Evolutionary conservation across 768 basidiomycete species (phyloP), one percentile per base, ranked within the genome.

Genomic region (Tephrocybe sp.): DNA sequence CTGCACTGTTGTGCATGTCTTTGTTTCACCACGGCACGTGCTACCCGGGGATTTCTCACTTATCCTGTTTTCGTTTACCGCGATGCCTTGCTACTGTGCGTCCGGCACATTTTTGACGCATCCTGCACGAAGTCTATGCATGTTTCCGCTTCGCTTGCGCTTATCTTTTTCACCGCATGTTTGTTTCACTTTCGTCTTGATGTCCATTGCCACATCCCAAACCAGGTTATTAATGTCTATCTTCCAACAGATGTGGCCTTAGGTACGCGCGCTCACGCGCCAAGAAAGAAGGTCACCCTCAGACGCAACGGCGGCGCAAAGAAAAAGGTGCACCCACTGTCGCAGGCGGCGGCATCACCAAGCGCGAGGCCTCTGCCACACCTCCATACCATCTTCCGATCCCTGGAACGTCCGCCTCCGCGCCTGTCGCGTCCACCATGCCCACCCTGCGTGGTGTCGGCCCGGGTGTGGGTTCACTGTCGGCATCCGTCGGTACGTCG

Each of bases 241-340:
- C 16, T 42, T 36, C 46, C 45, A 41, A 22, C 55, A 91, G 89
- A 39, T 93, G 91, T 65, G 91, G 91, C 19, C 76, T 94, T 54
- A 84, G 91, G 40, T 93, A 83, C 67, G 90, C 92, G 54, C 85
- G 91, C 50, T 89, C 89, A 47, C 82, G 88, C 61, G 92, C 92
- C 51, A 94, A 94, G 72, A 90, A 90, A 65, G 89, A 89, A 69
- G 92, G 85, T 14, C 74, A 79, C 58, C 70, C 71, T 52, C 70
- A 70, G 14, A 56, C 73, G 10, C 77, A 82, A 63, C 81, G 87
- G 33, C 75, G 82, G 52, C 77, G 82, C 51, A 87, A 88, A 67
- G 86, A 88, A 46, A 85, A 86, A 58, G 8, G 44, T 5, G 22
- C 30, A 5, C 16, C 39, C 30, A 45, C 50, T 5, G 34, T 42